A percentile compares a stretch with the other conserved stretches of the same genome.
Evolutionary conservation across 2,329 filamentous ascomycete genomes (phyloP).

Genomic region (Arthrobotrys sinensis): DNA sequence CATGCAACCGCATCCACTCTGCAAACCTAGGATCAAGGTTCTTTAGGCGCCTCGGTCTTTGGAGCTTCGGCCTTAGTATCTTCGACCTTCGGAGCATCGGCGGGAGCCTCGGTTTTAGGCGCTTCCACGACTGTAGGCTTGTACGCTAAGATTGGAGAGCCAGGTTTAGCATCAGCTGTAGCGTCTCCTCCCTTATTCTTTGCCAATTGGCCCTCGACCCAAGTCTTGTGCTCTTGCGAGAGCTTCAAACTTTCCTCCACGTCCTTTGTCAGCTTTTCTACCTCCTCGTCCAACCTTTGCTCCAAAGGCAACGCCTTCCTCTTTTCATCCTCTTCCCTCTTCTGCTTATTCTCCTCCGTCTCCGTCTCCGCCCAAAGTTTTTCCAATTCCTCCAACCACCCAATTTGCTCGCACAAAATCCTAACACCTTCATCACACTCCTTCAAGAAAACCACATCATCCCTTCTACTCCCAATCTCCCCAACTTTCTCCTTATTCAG

Average conservation of each 20-base stretch:
- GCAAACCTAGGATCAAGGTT: not conserved
- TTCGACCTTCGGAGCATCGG: conserved; percentile 3
- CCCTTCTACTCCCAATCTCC: conserved; percentile 79
- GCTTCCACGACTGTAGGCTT: conserved; percentile 3
- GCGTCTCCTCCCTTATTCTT: conserved; percentile 33
- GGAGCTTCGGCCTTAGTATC: not conserved
- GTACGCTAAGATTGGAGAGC: conserved; percentile 33
- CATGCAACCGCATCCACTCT: not conserved
- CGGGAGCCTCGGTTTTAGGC: not conserved
- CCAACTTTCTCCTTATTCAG: conserved; percentile 91
- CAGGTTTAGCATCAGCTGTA: conserved; percentile 17
- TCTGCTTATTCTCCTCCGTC: conserved; percentile 71
- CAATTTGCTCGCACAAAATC: conserved; percentile 82
- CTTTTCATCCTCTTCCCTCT: conserved; percentile 48
- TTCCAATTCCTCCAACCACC: conserved; percentile 89
- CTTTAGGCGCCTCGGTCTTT: conserved; percentile 21
- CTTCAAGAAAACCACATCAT: conserved; percentile 87
- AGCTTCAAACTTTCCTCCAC: conserved; percentile 65
- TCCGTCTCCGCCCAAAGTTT: conserved; percentile 74
- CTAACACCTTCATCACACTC: conserved; percentile 87
- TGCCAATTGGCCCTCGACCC: conserved; percentile 41
- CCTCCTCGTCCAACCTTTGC: conserved; percentile 66
- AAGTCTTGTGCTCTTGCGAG: conserved; percentile 47
- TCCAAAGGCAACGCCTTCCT: conserved; percentile 41
- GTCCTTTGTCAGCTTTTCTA: conserved; percentile 66